Evolutionary conservation across 192 early-diverging fungal species (phyloP).

Genomic region (Oehlia diaphana): DNA sequence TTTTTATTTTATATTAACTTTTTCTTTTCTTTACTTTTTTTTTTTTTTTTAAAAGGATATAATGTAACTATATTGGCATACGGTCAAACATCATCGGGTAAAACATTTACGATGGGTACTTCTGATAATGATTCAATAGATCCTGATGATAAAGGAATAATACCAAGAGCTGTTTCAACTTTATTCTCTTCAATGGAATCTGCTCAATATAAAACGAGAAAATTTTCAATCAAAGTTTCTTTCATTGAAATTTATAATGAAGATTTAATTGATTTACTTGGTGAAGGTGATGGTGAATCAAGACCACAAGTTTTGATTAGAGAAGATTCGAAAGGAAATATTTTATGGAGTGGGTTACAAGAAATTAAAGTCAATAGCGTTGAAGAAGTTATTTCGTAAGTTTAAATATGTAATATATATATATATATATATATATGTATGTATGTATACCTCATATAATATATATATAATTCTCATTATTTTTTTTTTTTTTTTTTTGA

Average conservation of each 20-base stretch:
- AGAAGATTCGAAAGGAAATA: constrained; percentile 86
- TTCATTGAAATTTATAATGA: constrained; percentile 99
- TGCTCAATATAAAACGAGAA: constrained; percentile 33
- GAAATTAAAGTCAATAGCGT: constrained; percentile 71
- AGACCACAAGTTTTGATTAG: constrained; percentile 70
- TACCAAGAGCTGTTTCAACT: constrained; percentile 67
- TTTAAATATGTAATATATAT: not conserved
- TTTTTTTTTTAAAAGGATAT: constrained; percentile 60
- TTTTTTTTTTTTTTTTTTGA: not conserved
- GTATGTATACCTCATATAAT: too few relatives aligned
- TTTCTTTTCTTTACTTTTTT: not conserved
- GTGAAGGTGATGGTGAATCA: constrained; percentile 52
- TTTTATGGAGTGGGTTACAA: constrained; percentile 81
- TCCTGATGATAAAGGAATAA: constrained; percentile 56
- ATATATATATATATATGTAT: too few relatives aligned
- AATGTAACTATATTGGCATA: constrained; percentile 95
- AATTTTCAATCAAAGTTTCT: constrained; percentile 66
- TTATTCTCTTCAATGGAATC: constrained; percentile 51
- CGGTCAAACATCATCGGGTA: constrained; percentile 94
- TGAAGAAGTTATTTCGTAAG: constrained; percentile 63
- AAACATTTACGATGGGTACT: constrained; percentile 96
- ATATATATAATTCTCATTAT: too few relatives aligned
- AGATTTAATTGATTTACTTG: constrained; percentile 89
- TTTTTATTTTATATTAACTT: not conserved
- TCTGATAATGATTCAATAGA: constrained; percentile 39